These are phyloP conservation scores for Clarireedia sp. DNA, from an alignment of 2,329 filamentous ascomycete genomes.

Conservation along the genomic window DNA sequence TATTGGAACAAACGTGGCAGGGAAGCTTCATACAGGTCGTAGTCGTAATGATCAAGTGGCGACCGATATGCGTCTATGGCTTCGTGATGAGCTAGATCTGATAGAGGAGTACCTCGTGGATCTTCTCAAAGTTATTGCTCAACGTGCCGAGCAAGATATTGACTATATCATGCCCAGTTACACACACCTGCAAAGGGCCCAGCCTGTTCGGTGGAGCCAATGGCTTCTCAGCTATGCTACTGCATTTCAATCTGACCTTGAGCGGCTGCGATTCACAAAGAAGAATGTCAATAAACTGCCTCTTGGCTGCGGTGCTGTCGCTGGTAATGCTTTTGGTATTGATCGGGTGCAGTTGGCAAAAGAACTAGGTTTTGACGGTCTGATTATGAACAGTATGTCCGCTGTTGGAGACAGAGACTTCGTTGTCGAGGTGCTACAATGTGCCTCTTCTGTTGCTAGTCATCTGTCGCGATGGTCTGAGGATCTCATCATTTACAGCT, in stretches of 20 bases:
- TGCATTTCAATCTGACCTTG: constrained; percentile 64
- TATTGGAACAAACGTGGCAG: constrained; percentile 75
- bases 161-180: constrained; percentile 77
- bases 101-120: constrained; percentile 62
- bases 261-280: constrained; percentile 66
- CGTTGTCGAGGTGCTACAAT: constrained; percentile 72
- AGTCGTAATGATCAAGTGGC: constrained; percentile 87
- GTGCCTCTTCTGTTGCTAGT: constrained; percentile 68
- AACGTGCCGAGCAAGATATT: constrained; percentile 66
- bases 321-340: constrained; percentile 75
- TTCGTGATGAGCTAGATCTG: constrained; percentile 63
- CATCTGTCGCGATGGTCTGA: constrained; percentile 74
- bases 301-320: constrained; percentile 47
- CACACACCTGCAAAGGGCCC: constrained; percentile 75
- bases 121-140: constrained; percentile 61
- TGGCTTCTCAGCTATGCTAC: constrained; percentile 72
- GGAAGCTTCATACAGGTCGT: constrained; percentile 83
- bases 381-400: constrained; percentile 71
- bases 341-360: constrained; percentile 71
- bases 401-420: constrained; percentile 62
- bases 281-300: constrained; percentile 60
- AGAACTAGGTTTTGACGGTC: constrained; percentile 71
- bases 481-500: constrained; percentile 78
- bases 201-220: constrained; percentile 74
- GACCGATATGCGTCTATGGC: constrained; percentile 85